A percentile compares a stretch with the other conserved stretches of the same genome.
Conservation (phyloP, 192 early-diverging fungal genomes). For the Entrophospora sp. region DNA sequence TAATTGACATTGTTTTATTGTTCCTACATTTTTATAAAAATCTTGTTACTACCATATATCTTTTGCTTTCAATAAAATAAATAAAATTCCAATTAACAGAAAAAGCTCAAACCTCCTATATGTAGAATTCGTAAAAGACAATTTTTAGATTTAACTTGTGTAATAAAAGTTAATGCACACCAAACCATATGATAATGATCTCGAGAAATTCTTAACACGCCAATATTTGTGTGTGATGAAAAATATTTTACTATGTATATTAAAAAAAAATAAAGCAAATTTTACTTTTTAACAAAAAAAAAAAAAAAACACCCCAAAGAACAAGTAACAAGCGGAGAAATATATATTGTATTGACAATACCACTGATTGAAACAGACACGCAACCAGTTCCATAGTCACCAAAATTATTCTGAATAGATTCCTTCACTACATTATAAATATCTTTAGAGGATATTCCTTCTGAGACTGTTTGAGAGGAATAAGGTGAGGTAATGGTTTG, state of each 20-base stretch:
- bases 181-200: slow-evolving; percentile 35
- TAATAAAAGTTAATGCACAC: slow-evolving; percentile 39
- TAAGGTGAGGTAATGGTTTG: no score
- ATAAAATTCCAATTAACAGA: no score
- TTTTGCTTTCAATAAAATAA: no score
- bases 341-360: slow-evolving; percentile 7
- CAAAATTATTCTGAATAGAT: slow-evolving; percentile 39
- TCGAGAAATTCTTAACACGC: slow-evolving; percentile 35
- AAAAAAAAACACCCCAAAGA: background rate
- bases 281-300: background rate
- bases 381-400: slow-evolving; percentile 35
- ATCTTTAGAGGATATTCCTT: slow-evolving; percentile 24
- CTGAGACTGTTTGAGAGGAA: slow-evolving; percentile 16
- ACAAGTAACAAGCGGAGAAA: background rate
- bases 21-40: slow-evolving; percentile 12
- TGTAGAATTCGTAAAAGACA: slow-evolving; percentile 36
- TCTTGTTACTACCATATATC: no score
- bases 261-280: background rate
- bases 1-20: slow-evolving; percentile 31
- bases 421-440: slow-evolving; percentile 27
- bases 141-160: slow-evolving; percentile 27
- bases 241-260: slow-evolving; percentile 38
- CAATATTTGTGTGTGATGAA: slow-evolving; percentile 38
- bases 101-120: slow-evolving; percentile 30
- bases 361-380: slow-evolving; percentile 28